Percentiles rank a stretch among this genome's conserved stretches.
These are phyloP conservation scores for Quercus alba DNA, from an alignment of 306 rosid genomes.

Conservation along the genomic window DNA sequence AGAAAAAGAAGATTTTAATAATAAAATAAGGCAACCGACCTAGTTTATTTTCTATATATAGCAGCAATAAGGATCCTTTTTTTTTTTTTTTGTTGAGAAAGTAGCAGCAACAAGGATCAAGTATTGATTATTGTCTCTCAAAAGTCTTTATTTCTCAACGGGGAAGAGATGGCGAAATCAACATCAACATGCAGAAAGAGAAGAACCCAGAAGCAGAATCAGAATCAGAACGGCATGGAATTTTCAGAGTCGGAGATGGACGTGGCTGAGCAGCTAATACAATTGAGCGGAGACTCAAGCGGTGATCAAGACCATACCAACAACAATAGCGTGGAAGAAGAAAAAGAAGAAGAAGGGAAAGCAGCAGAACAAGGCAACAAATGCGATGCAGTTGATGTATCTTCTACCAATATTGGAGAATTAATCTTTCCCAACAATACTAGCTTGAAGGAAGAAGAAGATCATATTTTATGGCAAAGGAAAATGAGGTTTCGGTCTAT, in stretches of 20 bases:
- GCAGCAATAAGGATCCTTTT: background rate
- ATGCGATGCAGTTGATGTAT: too few relatives aligned
- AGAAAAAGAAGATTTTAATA: too few relatives aligned
- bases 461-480: background rate
- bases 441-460: background rate
- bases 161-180: conserved; percentile 16
- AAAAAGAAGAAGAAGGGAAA: too few relatives aligned
- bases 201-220: background rate
- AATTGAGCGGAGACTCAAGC: conserved; percentile 36
- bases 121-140: background rate
- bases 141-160: background rate
- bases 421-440: too few relatives aligned
- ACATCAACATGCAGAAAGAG: conserved; percentile 10
- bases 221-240: too few relatives aligned
- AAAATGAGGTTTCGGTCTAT: background rate
- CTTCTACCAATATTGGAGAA: too few relatives aligned
- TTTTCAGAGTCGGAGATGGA: conserved; percentile 32
- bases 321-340: too few relatives aligned
- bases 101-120: background rate
- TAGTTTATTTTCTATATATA: background rate
- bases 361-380: too few relatives aligned
- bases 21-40: background rate
- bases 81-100: too few relatives aligned
- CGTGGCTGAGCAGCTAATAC: conserved; percentile 42
- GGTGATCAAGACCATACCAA: too few relatives aligned